phyloP scores from a whole-genome alignment of 805 yeast species.

The Suhomyces emberorum region DNA sequence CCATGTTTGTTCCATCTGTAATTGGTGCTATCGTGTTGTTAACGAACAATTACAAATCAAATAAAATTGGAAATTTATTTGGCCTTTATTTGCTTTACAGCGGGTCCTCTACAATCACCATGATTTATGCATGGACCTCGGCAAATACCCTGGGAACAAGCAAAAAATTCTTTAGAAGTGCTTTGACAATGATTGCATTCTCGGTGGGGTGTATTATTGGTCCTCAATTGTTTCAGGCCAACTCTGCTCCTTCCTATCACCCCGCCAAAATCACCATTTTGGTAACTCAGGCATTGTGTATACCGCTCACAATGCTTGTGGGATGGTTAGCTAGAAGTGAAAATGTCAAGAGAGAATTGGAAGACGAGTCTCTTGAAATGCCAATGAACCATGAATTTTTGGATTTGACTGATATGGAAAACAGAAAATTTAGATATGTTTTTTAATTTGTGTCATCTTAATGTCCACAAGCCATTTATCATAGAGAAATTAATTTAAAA shows the following conservation, averaged over 20 bases:
- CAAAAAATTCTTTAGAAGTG: conserved; percentile 62
- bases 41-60: conserved; percentile 19
- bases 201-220: conserved; percentile 66
- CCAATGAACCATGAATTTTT: conserved; percentile 43
- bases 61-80: conserved; percentile 45
- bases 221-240: conserved; percentile 60
- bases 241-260: conserved; percentile 51
- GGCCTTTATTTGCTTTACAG: conserved; percentile 51
- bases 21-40: conserved; percentile 43
- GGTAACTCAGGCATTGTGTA: conserved; percentile 46
- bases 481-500: too few relatives aligned
- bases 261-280: conserved; percentile 59
- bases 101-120: conserved; percentile 55
- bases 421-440: conserved; percentile 54
- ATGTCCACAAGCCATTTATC: too few relatives aligned
- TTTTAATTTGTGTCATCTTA: too few relatives aligned
- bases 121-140: conserved; percentile 59
- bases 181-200: conserved; percentile 59
- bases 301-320: conserved; percentile 41
- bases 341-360: conserved; percentile 46
- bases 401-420: conserved; percentile 60
- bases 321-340: conserved; percentile 46
- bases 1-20: conserved; percentile 33
- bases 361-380: conserved; percentile 21
- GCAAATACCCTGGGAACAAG: conserved; percentile 72